Percentiles rank a stretch among this genome's conserved stretches.
Evolutionary conservation across 164 flowering plant genomes (phyloP).

Genomic region (Berberis thunbergii): DNA sequence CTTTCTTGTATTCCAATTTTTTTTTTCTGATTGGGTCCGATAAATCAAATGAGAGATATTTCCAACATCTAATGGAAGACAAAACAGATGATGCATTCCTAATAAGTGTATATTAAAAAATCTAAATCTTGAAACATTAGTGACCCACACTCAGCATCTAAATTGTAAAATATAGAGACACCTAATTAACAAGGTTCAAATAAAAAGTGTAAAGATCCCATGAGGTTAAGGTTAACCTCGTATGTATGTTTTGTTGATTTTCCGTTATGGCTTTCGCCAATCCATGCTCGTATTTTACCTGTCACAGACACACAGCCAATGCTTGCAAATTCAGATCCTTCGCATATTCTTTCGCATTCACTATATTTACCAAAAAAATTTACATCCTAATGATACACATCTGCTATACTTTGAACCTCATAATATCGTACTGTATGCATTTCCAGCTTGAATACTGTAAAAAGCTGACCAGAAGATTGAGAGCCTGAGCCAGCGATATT

Average conservation of each 20-base stretch:
- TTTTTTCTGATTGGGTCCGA: too few relatives aligned
- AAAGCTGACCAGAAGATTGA: conserved; percentile 44
- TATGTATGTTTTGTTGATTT: conserved; percentile 29
- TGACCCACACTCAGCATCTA: too few relatives aligned
- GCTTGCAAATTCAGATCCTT: not conserved
- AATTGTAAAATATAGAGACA: too few relatives aligned
- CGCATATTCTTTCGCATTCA: too few relatives aligned
- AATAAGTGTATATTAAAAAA: too few relatives aligned
- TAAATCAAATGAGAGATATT: too few relatives aligned
- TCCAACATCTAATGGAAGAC: conserved; percentile 26
- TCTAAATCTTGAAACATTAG: too few relatives aligned
- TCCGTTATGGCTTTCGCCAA: conserved; percentile 93
- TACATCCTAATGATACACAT: not conserved
- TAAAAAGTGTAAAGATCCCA: too few relatives aligned
- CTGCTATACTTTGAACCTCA: not conserved
- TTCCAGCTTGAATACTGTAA: conserved; percentile 67
- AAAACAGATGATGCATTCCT: conserved; percentile 30
- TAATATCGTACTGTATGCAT: not conserved
- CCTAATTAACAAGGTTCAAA: too few relatives aligned
- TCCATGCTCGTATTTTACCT: conserved; percentile 79
- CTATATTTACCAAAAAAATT: too few relatives aligned
- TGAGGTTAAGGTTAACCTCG: too few relatives aligned
- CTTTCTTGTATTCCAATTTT: too few relatives aligned
- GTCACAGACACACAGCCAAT: conserved; percentile 82
- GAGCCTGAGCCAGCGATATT: conserved; percentile 31